A percentile compares a stretch with the other conserved stretches of the same genome.
Conservation (phyloP, 495 filamentous ascomycete species). For the Recurvomyces mirabilis region DNA sequence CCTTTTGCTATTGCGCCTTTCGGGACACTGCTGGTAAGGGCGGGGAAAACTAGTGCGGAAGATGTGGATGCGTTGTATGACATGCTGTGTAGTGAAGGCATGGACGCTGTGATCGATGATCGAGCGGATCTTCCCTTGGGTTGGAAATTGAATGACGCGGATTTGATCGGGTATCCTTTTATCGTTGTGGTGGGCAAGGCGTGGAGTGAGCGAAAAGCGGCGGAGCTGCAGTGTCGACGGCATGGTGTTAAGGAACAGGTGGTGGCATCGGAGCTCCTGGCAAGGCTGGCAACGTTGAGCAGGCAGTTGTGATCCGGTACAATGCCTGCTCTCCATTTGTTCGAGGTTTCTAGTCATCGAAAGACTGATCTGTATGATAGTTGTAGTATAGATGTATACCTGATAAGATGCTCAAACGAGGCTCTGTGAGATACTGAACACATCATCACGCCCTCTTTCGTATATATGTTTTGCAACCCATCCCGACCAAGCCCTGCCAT, state of each 20-base stretch:
- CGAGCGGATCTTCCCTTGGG: slow-evolving; percentile 48
- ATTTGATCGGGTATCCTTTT: slow-evolving; percentile 78
- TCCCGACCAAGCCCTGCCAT: too few relatives aligned
- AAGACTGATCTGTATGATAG: too few relatives aligned
- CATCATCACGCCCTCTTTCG: too few relatives aligned
- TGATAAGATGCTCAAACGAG: too few relatives aligned
- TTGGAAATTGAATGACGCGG: slow-evolving; percentile 84
- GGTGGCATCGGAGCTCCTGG: too few relatives aligned
- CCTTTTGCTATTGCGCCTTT: slow-evolving; percentile 77
- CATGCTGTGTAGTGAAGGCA: slow-evolving; percentile 5
- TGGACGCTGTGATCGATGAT: slow-evolving; percentile 70
- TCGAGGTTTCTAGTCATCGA: too few relatives aligned
- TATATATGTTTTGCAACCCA: too few relatives aligned
- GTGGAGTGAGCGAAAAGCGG: slow-evolving; percentile 51
- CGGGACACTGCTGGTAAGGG: slow-evolving; percentile 56
- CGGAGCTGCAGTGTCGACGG: slow-evolving; percentile 71
- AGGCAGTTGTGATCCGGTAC: too few relatives aligned
- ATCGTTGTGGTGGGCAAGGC: slow-evolving; percentile 64
- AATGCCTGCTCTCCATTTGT: too few relatives aligned
- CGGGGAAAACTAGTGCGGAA: slow-evolving; percentile 34
- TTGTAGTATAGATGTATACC: too few relatives aligned
- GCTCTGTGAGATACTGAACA: too few relatives aligned
- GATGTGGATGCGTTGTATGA: slow-evolving; percentile 49
- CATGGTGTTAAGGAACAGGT: slow-evolving; percentile 28
- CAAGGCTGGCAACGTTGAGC: too few relatives aligned